A percentile compares a stretch with the other conserved stretches of the same genome.
phyloP scores from a whole-genome alignment of 1,284 basidiomycete genomes.

The Trametes polyzona region DNA sequence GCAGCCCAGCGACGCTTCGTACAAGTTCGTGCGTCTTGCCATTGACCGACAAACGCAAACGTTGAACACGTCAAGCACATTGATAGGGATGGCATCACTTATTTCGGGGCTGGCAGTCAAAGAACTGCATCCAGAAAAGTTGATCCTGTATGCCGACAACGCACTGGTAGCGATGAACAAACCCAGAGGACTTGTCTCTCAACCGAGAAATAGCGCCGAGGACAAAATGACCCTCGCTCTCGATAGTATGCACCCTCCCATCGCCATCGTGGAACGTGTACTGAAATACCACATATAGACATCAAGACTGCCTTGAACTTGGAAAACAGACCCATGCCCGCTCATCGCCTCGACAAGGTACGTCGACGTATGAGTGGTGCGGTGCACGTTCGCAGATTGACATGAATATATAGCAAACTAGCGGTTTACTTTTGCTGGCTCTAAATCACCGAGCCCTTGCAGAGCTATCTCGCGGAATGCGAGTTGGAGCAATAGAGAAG shows the following conservation, averaged over 20 bases:
- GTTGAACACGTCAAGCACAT: neutral
- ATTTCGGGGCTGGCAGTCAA: neutral
- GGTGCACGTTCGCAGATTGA: neutral
- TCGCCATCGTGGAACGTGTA: neutral
- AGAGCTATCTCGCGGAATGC: slow-evolving; percentile 59
- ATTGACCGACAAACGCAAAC: too few relatives aligned
- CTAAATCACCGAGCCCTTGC: slow-evolving; percentile 48
- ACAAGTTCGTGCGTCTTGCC: too few relatives aligned
- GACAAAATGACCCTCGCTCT: too few relatives aligned
- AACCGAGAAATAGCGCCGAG: slow-evolving; percentile 29
- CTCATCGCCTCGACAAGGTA: slow-evolving; percentile 76
- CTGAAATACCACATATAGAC: neutral
- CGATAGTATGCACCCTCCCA: neutral
- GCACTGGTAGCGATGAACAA: slow-evolving; percentile 64
- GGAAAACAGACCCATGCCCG: slow-evolving; percentile 45
- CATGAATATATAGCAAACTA: slow-evolving; percentile 53
- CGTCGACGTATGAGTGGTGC: neutral
- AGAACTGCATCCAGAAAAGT: slow-evolving; percentile 1
- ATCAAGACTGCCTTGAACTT: slow-evolving; percentile 43
- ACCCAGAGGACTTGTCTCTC: slow-evolving; percentile 61
- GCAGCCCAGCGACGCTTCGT: too few relatives aligned
- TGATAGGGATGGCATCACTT: neutral
- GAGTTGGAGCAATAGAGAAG: slow-evolving; percentile 51
- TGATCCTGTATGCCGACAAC: slow-evolving; percentile 52
- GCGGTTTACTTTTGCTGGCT: slow-evolving; percentile 64